Conservation (phyloP, 192 early-diverging fungal genomes). For the Geranomyces michiganensis region DNA sequence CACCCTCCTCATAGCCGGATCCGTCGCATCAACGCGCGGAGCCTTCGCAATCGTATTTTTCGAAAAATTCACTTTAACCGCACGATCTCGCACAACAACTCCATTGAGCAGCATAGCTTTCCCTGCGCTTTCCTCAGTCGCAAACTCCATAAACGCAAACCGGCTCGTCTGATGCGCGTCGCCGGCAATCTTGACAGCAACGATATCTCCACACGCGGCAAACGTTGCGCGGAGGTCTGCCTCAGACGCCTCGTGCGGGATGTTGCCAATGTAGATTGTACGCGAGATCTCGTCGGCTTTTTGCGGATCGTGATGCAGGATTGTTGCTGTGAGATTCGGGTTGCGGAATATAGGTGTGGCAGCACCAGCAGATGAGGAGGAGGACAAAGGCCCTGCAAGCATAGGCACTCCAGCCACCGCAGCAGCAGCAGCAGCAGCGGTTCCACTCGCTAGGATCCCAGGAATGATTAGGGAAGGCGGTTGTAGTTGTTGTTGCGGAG, state of each 20-base stretch:
- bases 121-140: conserved; percentile 52
- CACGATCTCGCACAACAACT: conserved; percentile 60
- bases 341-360: conserved; percentile 37
- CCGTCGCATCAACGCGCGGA: conserved; percentile 36
- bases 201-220: conserved; percentile 63
- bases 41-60: conserved; percentile 79
- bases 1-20: conserved; percentile 55
- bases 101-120: conserved; percentile 69
- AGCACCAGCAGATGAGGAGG: background rate
- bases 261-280: conserved; percentile 78
- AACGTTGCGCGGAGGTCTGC: conserved; percentile 68
- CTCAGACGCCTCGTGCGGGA: conserved; percentile 56
- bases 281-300: conserved; percentile 77
- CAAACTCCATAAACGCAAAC: conserved; percentile 84
- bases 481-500: conserved; percentile 15
- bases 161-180: conserved; percentile 65
- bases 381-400: background rate
- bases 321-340: conserved; percentile 53
- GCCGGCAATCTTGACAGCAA: conserved; percentile 77
- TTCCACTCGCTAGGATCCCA: background rate
- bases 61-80: conserved; percentile 75
- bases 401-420: background rate
- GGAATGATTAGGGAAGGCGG: conserved; percentile 37
- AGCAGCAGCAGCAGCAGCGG: conserved; percentile 12
- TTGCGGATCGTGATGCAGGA: conserved; percentile 62